phyloP scores from a whole-genome alignment of 352 stramenopile species.

The Phytophthora sojae region DNA sequence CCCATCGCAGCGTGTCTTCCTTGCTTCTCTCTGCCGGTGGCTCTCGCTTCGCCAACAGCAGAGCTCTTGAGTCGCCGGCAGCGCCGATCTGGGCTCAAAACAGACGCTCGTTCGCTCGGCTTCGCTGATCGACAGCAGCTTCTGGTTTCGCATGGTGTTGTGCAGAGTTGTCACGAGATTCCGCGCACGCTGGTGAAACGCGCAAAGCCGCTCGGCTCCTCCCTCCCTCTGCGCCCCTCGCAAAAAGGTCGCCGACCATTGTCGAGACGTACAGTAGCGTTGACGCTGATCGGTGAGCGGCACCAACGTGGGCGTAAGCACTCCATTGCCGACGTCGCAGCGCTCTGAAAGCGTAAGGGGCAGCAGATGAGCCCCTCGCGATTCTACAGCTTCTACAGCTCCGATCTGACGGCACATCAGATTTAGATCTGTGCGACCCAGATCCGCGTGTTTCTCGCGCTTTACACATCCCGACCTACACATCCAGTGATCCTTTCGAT shows the following conservation, averaged over 20 bases:
- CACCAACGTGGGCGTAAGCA: neutral
- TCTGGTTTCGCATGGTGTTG: constrained; percentile 25
- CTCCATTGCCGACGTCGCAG: neutral
- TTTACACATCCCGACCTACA: neutral
- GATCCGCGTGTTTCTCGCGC: neutral
- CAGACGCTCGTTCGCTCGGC: neutral
- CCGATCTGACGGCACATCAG: constrained; percentile 9
- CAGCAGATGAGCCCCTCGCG: constrained; percentile 1
- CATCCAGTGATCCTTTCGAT: constrained; percentile 3
- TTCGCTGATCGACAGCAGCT: constrained; percentile 12
- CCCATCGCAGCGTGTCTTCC: constrained; percentile 18
- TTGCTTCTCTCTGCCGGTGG: constrained; percentile 4
- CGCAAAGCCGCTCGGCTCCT: neutral
- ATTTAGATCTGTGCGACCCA: constrained; percentile 13
- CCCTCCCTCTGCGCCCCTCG: neutral
- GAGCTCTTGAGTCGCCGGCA: neutral
- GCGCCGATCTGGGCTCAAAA: neutral
- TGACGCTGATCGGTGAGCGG: neutral
- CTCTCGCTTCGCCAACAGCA: neutral
- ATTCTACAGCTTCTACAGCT: neutral
- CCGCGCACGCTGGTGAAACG: constrained; percentile 8
- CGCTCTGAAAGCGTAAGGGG: neutral
- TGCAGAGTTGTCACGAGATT: constrained; percentile 13
- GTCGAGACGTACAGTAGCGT: constrained; percentile 8
- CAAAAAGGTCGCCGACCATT: constrained; percentile 10